Conservation (phyloP, 1,284 basidiomycete genomes). For the Pseudozyma sp. region DNA sequence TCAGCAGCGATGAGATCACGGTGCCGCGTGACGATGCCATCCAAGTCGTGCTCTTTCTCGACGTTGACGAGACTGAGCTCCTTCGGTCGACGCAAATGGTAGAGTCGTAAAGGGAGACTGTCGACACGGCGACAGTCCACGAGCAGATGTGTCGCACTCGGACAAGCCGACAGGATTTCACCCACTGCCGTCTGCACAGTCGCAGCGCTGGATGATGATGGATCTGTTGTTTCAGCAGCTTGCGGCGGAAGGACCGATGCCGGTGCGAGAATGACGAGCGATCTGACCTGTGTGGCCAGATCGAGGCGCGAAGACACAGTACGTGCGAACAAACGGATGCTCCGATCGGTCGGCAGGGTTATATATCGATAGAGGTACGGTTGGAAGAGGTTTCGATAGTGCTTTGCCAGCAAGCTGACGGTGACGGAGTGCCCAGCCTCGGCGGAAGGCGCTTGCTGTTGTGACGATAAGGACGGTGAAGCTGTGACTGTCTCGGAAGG, state of each 20-base stretch:
- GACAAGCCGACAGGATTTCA: constrained; percentile 23
- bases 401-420: constrained; percentile 22
- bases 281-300: constrained; percentile 14
- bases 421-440: constrained; percentile 8
- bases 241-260: background rate
- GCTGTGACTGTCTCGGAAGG: background rate
- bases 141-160: constrained; percentile 34
- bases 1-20: constrained; percentile 33
- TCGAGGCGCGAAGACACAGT: constrained; percentile 13
- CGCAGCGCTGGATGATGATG: background rate
- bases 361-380: constrained; percentile 32
- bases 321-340: constrained; percentile 7
- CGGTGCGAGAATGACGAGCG: constrained; percentile 12
- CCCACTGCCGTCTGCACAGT: constrained; percentile 10
- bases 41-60: constrained; percentile 10
- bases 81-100: constrained; percentile 12
- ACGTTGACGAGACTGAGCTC: constrained; percentile 39
- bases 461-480: background rate
- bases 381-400: constrained; percentile 18
- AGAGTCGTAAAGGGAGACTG: constrained; percentile 16
- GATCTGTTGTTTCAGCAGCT: background rate
- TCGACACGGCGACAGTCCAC: constrained; percentile 18
- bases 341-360: background rate
- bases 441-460: background rate
- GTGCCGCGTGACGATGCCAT: constrained; percentile 37